Base-by-base conservation (phyloP, 805 yeast species). In the Starmerella riodocensis region DNA sequence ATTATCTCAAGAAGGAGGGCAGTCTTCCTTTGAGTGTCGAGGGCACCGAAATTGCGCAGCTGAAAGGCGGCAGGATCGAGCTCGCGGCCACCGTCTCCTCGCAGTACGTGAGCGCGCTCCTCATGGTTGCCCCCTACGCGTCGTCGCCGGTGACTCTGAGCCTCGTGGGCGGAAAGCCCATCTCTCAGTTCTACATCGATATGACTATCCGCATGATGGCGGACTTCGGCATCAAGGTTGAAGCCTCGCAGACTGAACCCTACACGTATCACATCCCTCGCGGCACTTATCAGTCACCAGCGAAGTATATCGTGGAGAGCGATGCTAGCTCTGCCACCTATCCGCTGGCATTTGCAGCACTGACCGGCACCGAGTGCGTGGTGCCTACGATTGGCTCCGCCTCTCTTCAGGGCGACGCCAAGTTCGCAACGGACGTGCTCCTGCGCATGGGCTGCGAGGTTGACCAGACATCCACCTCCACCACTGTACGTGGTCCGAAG, bases 111-210 rank as follows among this genome's bases (percentile, higher is more conserved):
- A 86, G 97, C 1, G 88, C 97, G 0, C 71, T 91, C 40, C 70
- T 91, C 54, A 85, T 91, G 94, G 82, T 94, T 61, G 97, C 98
- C 27, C 98, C 98, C 35, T 91, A 86, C 56, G 97, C 97, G 9
- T 62, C 75, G 41, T 69, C 73, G 41, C 93, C 94, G 6, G 93
- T 88, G 23, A 84, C 94, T 7, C 70, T 91, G 55, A 64, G 88
- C 7, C 69, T 91, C 44, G 86, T 81, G 17, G 98, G 97, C 24
- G 98, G 98, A 29, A 86, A 86, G 59, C 98, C 98, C 49, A 83
- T 91, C 45, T 88, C 97, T 12, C 93, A 84, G 58, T 69, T 88
- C 51, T 91, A 91, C 67, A 85, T 91, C 48, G 95, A 86, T 56
- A 91, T 91, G 98, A 91, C 98, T 3, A 80, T 86, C 46, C 76